Evolutionary conservation across 495 filamentous ascomycete species (phyloP), one percentile per base, ranked within the genome.

Genomic region (Daldinia vernicosa): DNA sequence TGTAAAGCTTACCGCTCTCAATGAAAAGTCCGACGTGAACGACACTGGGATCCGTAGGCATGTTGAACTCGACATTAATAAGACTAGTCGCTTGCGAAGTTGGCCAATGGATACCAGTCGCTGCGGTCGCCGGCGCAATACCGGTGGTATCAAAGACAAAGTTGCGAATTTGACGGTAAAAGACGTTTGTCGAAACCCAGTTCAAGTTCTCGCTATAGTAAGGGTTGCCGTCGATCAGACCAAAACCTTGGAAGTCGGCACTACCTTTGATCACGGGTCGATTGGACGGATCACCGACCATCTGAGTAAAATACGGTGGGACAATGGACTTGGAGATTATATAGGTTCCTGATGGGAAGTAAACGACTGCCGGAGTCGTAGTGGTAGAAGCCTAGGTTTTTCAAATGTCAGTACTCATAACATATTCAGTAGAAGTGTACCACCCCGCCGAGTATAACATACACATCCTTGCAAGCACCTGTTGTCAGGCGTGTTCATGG

Each of bases 341-440:
- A 69, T 94, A 94, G 2, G 91, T 94, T 67, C 92, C 92, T 4
- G 90, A 79, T 0, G 92, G 92, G 79, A 95, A 95, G 79, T 92
- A 94, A 4, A 95, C 87, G 26, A 94, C 75, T 5, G 90, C 91
- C 8, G 89, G 90, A n/a, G 89, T 91, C 9, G 84, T 86, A 11
- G 94, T 97, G 0, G 88, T 86, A 1, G 92, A 94, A 6, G 80
- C 70, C 81, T 82, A 32, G 3, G 1, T 3, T 5, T 52, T 27
- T 67, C 8, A n/a, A 26, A 14, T 19, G 47, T 67, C 3, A 55
- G 50, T 28, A 51, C 24, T 15, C 17, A 8, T 9, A 51, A 2
- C 81, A 82, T n/a, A 89, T 60, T 89, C 85, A 67, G 89, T 91
- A 33, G 45, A 40, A 47, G 37, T 57, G 11, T 53, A 33, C 39